Evolutionary conservation across 768 basidiomycete genomes (phyloP), one percentile per base, ranked within the genome.

Genomic region (Podaxis sp.): DNA sequence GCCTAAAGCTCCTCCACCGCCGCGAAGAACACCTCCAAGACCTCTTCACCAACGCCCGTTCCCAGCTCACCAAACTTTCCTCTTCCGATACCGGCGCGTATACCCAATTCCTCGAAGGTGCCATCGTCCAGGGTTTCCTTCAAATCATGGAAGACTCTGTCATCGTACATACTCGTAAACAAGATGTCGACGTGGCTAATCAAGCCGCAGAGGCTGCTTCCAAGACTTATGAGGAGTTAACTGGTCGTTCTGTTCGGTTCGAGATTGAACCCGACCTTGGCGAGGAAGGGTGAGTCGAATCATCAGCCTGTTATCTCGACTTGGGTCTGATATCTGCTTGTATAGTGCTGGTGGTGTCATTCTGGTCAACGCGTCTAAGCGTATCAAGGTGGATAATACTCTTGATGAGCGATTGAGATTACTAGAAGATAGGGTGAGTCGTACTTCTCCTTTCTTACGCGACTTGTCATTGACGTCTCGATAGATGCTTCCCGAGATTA

Each of bases 401-500:
- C 80, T 99, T 56, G 96, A 96, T 68, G 95, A 98, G 74, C 84
- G 96, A 52, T 76, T 99, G 70, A 83, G 88, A 66, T 74, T 99
- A 67, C 78, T 99, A 44, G 95, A 98, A 76, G 93, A 97, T 71
- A 84, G 90, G 77, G 95, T 93, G 66, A 65, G 87, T 76, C 46
- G n/a, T 42, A 9, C 28, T 19, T 42, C 6, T 9, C 36, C 13
- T 63, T 24, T 28, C 7, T 56, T 52, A 6, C 28, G 11, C 13
- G n/a, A 24, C 40, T 12, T 2, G 51, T 19, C 49, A 4, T 28
- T 44, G 36, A 53, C 28, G 19, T 52, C 51, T 12, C 36, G 30
- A 4, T 46, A 96, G 93, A 98, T 98, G 96, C 81, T 99, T 26
- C 96, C 96, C 1, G 95, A 97, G 77, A 93, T 99, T 68, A 82